Percentiles rank a stretch among this genome's conserved stretches.
Conservation (phyloP, 371 early-diverging fungal species). For the Dinochytrium kinnereticum region DNA sequence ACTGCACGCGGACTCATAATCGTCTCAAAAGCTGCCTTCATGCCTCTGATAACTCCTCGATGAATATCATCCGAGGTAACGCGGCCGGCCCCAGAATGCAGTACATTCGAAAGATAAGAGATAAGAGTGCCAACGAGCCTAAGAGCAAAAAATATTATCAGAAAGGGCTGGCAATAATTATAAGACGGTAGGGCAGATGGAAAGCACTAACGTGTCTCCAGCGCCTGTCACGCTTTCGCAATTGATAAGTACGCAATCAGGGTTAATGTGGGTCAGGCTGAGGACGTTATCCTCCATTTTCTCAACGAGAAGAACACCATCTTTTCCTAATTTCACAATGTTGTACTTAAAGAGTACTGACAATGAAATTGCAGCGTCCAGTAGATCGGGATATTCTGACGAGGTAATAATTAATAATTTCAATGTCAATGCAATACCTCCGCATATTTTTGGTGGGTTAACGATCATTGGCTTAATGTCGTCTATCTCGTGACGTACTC, state of each 20-base stretch:
- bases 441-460: no score
- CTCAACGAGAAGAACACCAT: conserved; percentile 28
- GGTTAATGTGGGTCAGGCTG: neutral
- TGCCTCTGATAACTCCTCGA: conserved; percentile 10
- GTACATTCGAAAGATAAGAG: neutral
- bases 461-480: no score
- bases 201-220: conserved; percentile 40
- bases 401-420: no score
- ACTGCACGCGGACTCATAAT: conserved; percentile 21
- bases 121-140: conserved; percentile 19
- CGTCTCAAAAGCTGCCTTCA: conserved; percentile 24
- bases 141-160: neutral
- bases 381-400: no score
- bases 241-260: neutral
- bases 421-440: no score
- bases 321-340: conserved; percentile 38
- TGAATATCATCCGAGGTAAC: neutral
- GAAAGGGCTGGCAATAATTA: neutral
- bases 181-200: no score
- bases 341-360: neutral
- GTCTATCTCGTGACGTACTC: no score
- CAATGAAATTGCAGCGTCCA: neutral
- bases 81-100: neutral
- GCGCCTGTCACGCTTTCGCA: conserved; percentile 49
- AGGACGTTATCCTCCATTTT: neutral